Conservation (phyloP, 2,329 filamentous ascomycete genomes). For the Aspergillus fructus region DNA sequence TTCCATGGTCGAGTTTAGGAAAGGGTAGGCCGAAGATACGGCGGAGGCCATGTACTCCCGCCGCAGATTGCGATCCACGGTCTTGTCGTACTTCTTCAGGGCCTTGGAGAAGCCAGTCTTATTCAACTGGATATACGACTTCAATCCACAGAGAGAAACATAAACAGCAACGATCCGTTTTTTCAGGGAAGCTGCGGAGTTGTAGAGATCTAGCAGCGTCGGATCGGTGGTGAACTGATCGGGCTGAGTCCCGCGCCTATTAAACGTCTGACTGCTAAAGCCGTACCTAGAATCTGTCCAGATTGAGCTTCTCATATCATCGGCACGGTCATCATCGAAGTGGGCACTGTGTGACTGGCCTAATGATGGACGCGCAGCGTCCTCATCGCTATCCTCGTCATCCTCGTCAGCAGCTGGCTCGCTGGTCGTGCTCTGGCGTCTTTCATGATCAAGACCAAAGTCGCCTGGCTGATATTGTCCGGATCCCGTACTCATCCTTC, state of each 20-base stretch:
- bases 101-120: constrained; percentile 95
- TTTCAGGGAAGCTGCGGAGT: constrained; percentile 80
- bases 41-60: constrained; percentile 69
- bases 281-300: constrained; percentile 24
- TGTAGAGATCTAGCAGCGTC: constrained; percentile 68
- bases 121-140: constrained; percentile 94
- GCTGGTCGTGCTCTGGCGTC: constrained; percentile 47
- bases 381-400: constrained; percentile 60
- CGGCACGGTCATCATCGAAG: constrained; percentile 28
- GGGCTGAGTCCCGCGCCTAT: constrained; percentile 48
- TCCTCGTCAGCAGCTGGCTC: constrained; percentile 55
- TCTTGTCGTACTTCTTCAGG: constrained; percentile 98
- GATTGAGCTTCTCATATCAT: constrained; percentile 38
- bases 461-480: constrained; percentile 45
- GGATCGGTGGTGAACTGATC: constrained; percentile 75
- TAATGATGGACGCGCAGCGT: constrained; percentile 30
- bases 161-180: constrained; percentile 86
- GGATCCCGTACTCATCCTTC: constrained; percentile 42
- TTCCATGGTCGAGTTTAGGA: constrained; percentile 70
- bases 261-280: constrained; percentile 16
- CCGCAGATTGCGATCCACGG: constrained; percentile 77
- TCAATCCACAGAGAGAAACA: constrained; percentile 89
- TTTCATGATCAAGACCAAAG: constrained; percentile 46
- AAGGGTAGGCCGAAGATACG: constrained; percentile 79
- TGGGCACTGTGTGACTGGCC: constrained; percentile 27